These are phyloP conservation scores for Leptographium radiaticola DNA, from an alignment of 2,329 filamentous ascomycete species.

Conservation along the genomic window DNA sequence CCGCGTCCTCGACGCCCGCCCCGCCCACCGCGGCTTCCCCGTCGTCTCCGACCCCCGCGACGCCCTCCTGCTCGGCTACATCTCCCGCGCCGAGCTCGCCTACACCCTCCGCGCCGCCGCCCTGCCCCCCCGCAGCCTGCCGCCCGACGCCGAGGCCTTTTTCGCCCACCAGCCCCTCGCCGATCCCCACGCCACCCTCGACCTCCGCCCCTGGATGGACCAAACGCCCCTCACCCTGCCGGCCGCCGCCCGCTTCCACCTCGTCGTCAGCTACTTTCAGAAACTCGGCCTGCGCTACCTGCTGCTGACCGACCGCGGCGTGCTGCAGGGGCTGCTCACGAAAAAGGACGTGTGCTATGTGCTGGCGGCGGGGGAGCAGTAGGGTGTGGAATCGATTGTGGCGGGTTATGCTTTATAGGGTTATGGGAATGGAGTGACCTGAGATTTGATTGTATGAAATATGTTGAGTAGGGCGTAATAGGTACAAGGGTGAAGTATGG, in stretches of 20 bases:
- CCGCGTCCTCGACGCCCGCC: conserved; percentile 56
- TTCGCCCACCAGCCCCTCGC: conserved; percentile 71
- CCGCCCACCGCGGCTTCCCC: conserved; percentile 73
- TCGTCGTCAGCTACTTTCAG: conserved; percentile 90
- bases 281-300: conserved; percentile 86
- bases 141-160: conserved; percentile 62
- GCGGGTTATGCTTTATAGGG: too few relatives aligned
- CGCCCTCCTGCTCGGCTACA: conserved; percentile 79
- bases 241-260: conserved; percentile 59
- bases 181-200: conserved; percentile 64
- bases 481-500: too few relatives aligned
- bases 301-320: conserved; percentile 70
- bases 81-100: conserved; percentile 77
- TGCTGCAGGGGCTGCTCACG: conserved; percentile 73
- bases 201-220: conserved; percentile 96
- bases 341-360: conserved; percentile 98
- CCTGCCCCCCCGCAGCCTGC: conserved; percentile 42
- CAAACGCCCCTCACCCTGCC: conserved; percentile 91
- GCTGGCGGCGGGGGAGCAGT: conserved; percentile 23
- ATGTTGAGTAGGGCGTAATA: too few relatives aligned
- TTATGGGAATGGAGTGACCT: too few relatives aligned
- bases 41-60: conserved; percentile 68
- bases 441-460: too few relatives aligned
- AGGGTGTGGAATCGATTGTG: too few relatives aligned
- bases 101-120: conserved; percentile 61